Evolutionary conservation across 1,284 basidiomycete genomes (phyloP), one percentile per base, ranked within the genome.

Genomic region (Hemileia vastatrix): DNA sequence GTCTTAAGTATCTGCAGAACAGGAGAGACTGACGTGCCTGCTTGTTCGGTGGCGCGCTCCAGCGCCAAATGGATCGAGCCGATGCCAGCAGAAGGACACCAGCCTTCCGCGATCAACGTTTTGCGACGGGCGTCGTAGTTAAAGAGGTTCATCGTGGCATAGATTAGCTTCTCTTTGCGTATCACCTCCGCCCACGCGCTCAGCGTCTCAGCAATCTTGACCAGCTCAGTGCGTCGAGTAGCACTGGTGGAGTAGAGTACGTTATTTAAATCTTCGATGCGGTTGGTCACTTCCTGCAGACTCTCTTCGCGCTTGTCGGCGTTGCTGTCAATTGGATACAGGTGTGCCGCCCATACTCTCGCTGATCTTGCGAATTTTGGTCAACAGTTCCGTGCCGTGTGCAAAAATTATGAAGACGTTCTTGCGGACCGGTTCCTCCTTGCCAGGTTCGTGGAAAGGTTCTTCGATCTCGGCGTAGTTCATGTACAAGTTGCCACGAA

Each of bases 371-470:
- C 94, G 90, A 75, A 98, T 97, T 82, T 98, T 98, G 70, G 89
- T 83, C 31, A 98, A 84, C 21, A 98, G 81, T 45, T 87, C 86
- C 51, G 90, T 85, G 36, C 94, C 94, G 72, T 98, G 95, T 0
- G 94, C 94, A 73, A 98, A 98, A 77, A 98, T 96, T 80, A 98
- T 95, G 80, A 98, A 98, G 50, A 97, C 95, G 70, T 97, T 93
- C 83, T 97, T 98, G 79, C 86, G 84, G 5, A 72, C 64, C 43
- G 63, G 63, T 57, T 67, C 67, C 78, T 92, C 87, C 33, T 79
- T 81, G 48, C 87, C 87, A 36, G 91, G 86, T 72, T 96, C 89
- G n/a, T n/a, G n/a, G n/a, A 97, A 96, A 1, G 91, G 88, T 71
- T 94, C 88, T 48, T 84, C 83, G 71, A 98, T 98, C 77, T 98